Evolutionary conservation across 768 basidiomycete species (phyloP), one percentile per base, ranked within the genome.

Genomic region (Kwoniella sp.): DNA sequence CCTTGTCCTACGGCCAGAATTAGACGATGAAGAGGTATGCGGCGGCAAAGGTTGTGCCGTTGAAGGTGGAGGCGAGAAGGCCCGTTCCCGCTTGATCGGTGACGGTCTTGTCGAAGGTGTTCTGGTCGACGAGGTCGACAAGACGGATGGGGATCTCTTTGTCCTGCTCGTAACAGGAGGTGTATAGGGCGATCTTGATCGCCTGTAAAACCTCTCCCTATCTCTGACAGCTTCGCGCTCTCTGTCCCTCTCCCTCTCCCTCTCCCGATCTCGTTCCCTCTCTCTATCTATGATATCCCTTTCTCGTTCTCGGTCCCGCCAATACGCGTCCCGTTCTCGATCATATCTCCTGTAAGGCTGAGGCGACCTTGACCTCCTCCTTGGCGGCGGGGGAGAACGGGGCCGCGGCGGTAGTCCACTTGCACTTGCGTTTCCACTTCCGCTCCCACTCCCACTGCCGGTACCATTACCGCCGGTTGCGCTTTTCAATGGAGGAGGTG

Each of bases 181-280:
- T 29, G 69, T 66, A 47, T 50, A 60, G 26, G 69, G 65, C 20
- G 69, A 70, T 55, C 65, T 48, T 13, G 60, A 65, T 17, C 65
- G 29, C 12, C 56, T 54, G 55, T 61, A 47, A 26, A 37, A 45
- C 22, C 60, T 61, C 61, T 45, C 45, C 55, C 55, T 31, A 28
- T 65, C 65, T 31, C 65, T 67, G 7, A 54, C 61, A 8, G 34
- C 26, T 22, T 53, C 61, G 26, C 56, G 22, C 3, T 60, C 48
- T 51, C 64, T 51, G 1, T 54, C 25, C 29, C 48, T 41, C 25
- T 23, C 41, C 26, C 58, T 47, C 5, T 51, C 56, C 51, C 56
- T 30, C 7, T 31, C 26, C 23, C 30, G 9, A 30, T 55, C 53
- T 22, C 47, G 13, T n/a, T 57, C 38, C 28, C 48, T 53, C 15